These are phyloP conservation scores for Candida odintsovae DNA, from an alignment of 805 yeast species.

Conservation along the genomic window DNA sequence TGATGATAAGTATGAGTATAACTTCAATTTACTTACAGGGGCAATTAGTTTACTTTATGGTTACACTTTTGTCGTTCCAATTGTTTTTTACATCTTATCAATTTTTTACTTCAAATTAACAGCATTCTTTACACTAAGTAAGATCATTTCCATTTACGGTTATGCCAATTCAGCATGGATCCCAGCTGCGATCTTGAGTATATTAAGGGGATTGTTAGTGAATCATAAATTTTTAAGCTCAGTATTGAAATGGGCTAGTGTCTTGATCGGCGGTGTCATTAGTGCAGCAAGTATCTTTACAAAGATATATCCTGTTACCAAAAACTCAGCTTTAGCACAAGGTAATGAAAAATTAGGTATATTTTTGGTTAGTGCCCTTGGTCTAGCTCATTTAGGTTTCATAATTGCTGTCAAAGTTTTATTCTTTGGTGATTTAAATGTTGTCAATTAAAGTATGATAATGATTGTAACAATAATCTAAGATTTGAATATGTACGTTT, in stretches of 20 bases:
- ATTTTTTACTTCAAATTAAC: conserved; percentile 50
- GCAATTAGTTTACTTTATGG: conserved; percentile 72
- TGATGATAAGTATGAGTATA: conserved; percentile 46
- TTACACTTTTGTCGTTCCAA: conserved; percentile 65
- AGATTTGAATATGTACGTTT: neutral
- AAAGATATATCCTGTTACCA: conserved; percentile 38
- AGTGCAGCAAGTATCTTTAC: conserved; percentile 51
- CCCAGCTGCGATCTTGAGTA: conserved; percentile 64
- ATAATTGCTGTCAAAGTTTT: conserved; percentile 60
- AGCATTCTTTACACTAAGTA: conserved; percentile 44
- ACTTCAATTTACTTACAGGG: conserved; percentile 56
- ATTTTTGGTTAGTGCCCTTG: conserved; percentile 35
- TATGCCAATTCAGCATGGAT: conserved; percentile 82
- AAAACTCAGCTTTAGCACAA: conserved; percentile 27
- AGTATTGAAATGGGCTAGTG: conserved; percentile 58
- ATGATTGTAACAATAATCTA: too few species aligned
- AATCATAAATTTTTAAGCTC: conserved; percentile 38
- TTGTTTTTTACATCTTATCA: conserved; percentile 43
- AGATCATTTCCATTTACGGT: conserved; percentile 72
- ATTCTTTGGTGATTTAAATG: conserved; percentile 46
- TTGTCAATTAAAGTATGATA: conserved; percentile 10
- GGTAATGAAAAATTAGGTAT: conserved; percentile 33
- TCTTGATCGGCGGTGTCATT: conserved; percentile 51
- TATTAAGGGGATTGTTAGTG: conserved; percentile 50
- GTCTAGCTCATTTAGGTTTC: conserved; percentile 47